Evolutionary conservation across 2,329 filamentous ascomycete species (phyloP).

Genomic region (Apiospora phragmitis): DNA sequence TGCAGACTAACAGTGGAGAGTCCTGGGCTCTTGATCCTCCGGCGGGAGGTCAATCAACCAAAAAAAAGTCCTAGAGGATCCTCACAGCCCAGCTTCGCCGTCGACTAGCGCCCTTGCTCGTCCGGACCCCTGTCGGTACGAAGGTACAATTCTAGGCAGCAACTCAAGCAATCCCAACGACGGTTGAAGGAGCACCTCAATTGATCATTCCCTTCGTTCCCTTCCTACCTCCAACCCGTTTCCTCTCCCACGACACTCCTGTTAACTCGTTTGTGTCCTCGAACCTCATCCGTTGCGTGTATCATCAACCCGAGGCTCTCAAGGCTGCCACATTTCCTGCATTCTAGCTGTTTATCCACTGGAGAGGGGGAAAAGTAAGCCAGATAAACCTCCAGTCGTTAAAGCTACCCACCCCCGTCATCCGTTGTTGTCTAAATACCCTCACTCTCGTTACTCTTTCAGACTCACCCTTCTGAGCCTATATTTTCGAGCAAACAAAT

Average conservation of each 20-base stretch:
- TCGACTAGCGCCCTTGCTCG: not conserved
- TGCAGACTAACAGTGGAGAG: not conserved
- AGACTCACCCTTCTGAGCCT: not conserved
- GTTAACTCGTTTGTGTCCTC: conserved; percentile 1
- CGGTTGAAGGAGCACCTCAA: conserved; percentile 2
- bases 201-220: conserved; percentile 4
- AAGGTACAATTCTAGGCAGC: conserved; percentile 8
- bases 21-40: not conserved
- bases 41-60: not conserved
- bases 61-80: not conserved
- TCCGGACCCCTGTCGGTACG: not conserved
- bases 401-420: not conserved
- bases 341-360: not conserved
- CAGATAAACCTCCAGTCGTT: not conserved
- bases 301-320: conserved; percentile 1
- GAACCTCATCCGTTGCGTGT: not conserved
- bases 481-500: not conserved
- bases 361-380: not conserved
- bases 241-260: conserved; percentile 1
- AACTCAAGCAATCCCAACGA: conserved; percentile 4
- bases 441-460: not conserved
- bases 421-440: not conserved
- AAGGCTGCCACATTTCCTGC: not conserved
- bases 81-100: conserved; percentile 6
- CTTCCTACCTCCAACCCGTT: not conserved